Evolutionary conservation across 768 basidiomycete genomes (phyloP), one percentile per base, ranked within the genome.

Genomic region (Amanita pseudoporphyria): DNA sequence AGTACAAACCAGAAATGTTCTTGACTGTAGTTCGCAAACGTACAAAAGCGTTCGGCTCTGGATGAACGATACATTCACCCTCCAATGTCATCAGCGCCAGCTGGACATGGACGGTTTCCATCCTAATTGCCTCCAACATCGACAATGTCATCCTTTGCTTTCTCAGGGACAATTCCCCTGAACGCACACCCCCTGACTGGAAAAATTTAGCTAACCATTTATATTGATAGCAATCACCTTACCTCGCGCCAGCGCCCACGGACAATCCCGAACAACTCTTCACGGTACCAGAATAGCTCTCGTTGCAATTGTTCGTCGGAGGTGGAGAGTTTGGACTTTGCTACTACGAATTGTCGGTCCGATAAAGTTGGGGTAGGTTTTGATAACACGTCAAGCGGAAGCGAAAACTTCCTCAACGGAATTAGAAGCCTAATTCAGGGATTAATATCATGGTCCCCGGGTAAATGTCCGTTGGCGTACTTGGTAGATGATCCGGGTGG

Each of bases 241-340:
- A 91, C 94, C 78, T 98, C 96, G 59, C 76, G 76, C 96, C 96
- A 99, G 14, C 70, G 71, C 9, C 84, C 84, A 10, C 67, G 70
- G 12, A 97, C 62, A 44, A 68, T 65, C 40, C 78, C 78, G 58
- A 98, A 77, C 9, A 99, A 67, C 54, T 84, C 81, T 63, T 99
- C 94, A 31, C 94, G 75, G 62, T 96, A 95, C 96, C 96, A 99
- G 69, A 98, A 99, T 13, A 94, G 62, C 60, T 92, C 87, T 33
- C 81, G 74, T 60, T 91, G 84, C 9, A 71, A 60, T 37, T 69
- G 71, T 53, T 84, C 76, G 55, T 89, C 83, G 39, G 64, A 67
- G 9, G 65, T 61, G 1, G 82, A 76, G 51, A 87, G 66, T 43
- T 70, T 76, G 4, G 83, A 78, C 56, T 87, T 87, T 21, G 83